Base-by-base conservation (phyloP, 108 stramenopile species). In the Seminavis robusta region DNA sequence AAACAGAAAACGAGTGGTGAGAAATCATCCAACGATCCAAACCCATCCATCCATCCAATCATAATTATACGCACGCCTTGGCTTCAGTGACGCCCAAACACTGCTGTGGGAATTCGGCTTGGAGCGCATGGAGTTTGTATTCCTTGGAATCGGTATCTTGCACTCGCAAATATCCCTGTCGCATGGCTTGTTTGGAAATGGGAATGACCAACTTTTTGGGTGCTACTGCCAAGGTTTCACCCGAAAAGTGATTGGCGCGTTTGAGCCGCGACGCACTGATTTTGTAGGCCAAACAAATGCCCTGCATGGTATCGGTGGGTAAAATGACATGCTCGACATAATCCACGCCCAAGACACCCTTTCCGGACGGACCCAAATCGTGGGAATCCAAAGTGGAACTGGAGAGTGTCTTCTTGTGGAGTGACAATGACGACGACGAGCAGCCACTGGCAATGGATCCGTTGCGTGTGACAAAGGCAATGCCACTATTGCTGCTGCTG, bases 301-400 rank as follows among this genome's bases (percentile, higher is more conserved):
- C 91, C 55, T 89, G 86, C 7, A 93, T 31, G 0, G 91, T 93
- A 48, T 93, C 91, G n/a, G 91, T 93, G 0, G 91, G 88, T 17
- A 93, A 61, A 37, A 89, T 78, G 3, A 85, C 54, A 47, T 87
- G 85, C 44, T 87, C 90, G n/a, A 84, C 67, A 44, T 87, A 86
- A 47, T 82, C 80, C 23, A 80, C 69, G 11, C 80, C 80, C 21
- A 72, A 48, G 10, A 80, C 56, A 6, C 73, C 69, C 50, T 71
- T 73, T 17, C 76, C 76, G 19, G 65, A 62, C 2, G 76, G 76
- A 48, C 76, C 76, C 7, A 79, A 31, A 36, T 81, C 74, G 48
- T 61, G 52, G 1, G 73, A 71, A 46, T 74, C 73, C 31, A 74
- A 52, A 0, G 69, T 71, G 5, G 66, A 80, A 31, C 58, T 71